Base-by-base conservation (phyloP, 2,329 filamentous ascomycete species). In the Alternaria ventricosa region DNA sequence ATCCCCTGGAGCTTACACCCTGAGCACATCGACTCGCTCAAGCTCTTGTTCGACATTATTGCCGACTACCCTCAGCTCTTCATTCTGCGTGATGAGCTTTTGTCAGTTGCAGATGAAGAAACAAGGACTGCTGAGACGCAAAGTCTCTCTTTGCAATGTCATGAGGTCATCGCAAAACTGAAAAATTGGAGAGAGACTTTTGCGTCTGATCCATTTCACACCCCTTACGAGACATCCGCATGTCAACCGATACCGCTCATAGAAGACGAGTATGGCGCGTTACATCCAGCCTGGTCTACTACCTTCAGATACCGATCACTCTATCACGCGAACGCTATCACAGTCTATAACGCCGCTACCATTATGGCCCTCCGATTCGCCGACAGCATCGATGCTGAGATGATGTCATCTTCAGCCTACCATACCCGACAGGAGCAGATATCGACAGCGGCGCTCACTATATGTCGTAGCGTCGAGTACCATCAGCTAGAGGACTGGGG, bases 381-480 rank as follows among this genome's bases (percentile, higher is more conserved):
- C 20, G 28, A 47, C 13, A 46, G 55, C 25, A 30, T 57, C 13
- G n/a, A 57, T 22, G 28, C 27, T 10, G 6, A n/a, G 15, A n/a
- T n/a, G 25, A 13, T 13, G 27, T 22, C n/a, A 22, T 15, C 18
- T 22, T 20, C n/a, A 9, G 43, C 23, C 1, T n/a, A 6, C 11
- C 43, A 33, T 12, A 20, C 20, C 18, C 55, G 44, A 22, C n/a
- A 41, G 20, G 18, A n/a, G 27, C 41, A 44, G 13, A 22, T 57
- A 8, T 33, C 44, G n/a, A 44, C 11, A 18, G 55, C 55, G 8
- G 55, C 25, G 11, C 41, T 57, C 28, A 22, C 23, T 18, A 57
- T 57, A 30, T 57, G 55, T 28, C 55, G 55, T 30, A 57, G 55
- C 44, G 27, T 57, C 22, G 44, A 57, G 7, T 49, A 57, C 15